These are phyloP conservation scores for Chalaropsis ovoidea DNA, from an alignment of 2,329 filamentous ascomycete species.

Conservation along the genomic window DNA sequence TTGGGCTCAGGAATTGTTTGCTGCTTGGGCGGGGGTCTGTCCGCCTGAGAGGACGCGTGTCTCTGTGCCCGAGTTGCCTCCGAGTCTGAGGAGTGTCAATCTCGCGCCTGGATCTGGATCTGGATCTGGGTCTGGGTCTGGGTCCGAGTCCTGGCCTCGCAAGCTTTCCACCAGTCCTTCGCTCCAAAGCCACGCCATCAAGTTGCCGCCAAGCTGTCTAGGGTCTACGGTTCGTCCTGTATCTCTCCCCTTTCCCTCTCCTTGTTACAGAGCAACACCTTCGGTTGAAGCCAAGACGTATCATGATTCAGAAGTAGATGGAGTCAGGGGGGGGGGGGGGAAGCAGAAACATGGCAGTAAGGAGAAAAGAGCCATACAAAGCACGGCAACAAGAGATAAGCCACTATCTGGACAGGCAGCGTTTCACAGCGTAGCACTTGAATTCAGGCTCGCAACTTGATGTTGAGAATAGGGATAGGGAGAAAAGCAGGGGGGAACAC, in stretches of 20 bases:
- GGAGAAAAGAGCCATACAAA: neutral
- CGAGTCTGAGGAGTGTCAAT: no score
- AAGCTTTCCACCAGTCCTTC: neutral
- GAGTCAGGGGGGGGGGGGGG: neutral
- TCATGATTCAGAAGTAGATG: neutral
- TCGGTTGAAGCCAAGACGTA: constrained; percentile 8
- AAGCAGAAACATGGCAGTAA: neutral
- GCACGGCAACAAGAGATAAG: neutral
- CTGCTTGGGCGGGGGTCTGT: neutral
- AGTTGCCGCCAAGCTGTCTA: constrained; percentile 1
- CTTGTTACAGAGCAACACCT: constrained; percentile 8
- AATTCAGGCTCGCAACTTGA: neutral
- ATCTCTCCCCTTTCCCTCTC: neutral
- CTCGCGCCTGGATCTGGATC: neutral
- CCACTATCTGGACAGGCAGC: neutral
- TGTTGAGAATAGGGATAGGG: neutral
- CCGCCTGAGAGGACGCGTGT: neutral
- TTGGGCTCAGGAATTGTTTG: neutral
- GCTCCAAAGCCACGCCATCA: neutral
- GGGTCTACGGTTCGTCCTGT: constrained; percentile 3
- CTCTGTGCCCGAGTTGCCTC: neutral
- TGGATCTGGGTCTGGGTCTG: neutral
- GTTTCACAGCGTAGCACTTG: neutral
- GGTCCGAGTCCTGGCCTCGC: neutral
- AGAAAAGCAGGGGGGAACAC: neutral